phyloP scores from a whole-genome alignment of 164 flowering plant species.

The Pachysandra terminalis region DNA sequence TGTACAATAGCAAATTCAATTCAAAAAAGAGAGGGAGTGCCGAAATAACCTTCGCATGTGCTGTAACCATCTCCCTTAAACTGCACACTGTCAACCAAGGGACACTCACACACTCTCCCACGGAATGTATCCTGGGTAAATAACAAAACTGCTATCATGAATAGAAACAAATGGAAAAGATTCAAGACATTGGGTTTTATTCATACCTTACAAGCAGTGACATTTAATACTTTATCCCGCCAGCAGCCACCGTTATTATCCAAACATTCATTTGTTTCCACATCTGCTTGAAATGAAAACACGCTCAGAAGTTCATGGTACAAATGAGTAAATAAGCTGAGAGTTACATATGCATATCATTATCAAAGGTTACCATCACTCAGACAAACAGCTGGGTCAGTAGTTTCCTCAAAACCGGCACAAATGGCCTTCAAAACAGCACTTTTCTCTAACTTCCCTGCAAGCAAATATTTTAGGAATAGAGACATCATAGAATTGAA shows the following conservation, averaged over 20 bases:
- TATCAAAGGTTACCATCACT: conserved; percentile 54
- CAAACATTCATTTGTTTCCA: conserved; percentile 93
- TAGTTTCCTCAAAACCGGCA: conserved; percentile 98
- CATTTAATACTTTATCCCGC: conserved; percentile 67
- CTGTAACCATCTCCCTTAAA: conserved; percentile 98
- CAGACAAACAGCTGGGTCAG: conserved; percentile 92
- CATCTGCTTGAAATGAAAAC: conserved; percentile 41
- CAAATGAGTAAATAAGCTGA: conserved; percentile 4
- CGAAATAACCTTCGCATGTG: conserved; percentile 64
- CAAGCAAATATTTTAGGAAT: conserved; percentile 20
- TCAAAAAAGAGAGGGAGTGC: neutral
- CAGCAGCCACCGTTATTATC: conserved; percentile 94
- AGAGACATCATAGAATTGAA: conserved; percentile 6
- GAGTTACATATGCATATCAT: neutral
- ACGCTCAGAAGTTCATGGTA: conserved; percentile 4
- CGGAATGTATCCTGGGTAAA: conserved; percentile 84
- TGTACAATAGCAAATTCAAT: neutral
- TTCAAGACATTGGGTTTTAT: conserved; percentile 2
- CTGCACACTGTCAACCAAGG: conserved; percentile 83
- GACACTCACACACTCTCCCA: conserved; percentile 96
- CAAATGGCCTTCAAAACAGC: conserved; percentile 97
- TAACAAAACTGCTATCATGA: conserved; percentile 5
- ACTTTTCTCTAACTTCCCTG: conserved; percentile 96
- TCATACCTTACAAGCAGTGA: conserved; percentile 89
- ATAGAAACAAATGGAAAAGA: conserved; percentile 8